Percentiles rank a stretch among this genome's conserved stretches.
phyloP scores from a whole-genome alignment of 352 stramenopile genomes.

The Ophiocytium majus region DNA sequence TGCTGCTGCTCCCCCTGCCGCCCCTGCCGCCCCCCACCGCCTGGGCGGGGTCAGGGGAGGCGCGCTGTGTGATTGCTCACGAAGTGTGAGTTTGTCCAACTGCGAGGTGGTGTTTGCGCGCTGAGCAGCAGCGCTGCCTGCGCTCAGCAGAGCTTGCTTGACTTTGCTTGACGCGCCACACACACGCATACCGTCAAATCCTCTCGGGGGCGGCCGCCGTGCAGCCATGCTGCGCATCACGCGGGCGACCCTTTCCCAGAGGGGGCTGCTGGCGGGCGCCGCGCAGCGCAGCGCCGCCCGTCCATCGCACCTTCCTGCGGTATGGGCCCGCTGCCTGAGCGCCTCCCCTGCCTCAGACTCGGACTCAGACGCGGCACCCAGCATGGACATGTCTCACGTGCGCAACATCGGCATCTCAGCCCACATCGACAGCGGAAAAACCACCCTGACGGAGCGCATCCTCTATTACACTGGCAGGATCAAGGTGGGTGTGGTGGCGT shows the following conservation, averaged over 20 bases:
- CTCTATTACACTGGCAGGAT: conserved; percentile 99
- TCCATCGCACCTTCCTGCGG: neutral
- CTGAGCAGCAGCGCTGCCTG: neutral
- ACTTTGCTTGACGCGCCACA: neutral
- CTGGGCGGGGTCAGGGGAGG: neutral
- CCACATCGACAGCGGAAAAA: conserved; percentile 98
- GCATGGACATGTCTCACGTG: conserved; percentile 46
- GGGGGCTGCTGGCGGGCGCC: neutral
- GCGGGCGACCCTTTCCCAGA: neutral
- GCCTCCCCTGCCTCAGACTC: neutral
- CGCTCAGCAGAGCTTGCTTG: neutral
- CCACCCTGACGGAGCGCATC: conserved; percentile 98
- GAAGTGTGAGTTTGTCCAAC: neutral
- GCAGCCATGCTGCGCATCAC: neutral
- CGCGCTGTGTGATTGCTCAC: neutral
- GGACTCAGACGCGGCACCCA: conserved; percentile 12
- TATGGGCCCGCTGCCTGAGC: neutral
- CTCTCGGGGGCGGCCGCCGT: neutral
- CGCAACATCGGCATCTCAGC: conserved; percentile 91
- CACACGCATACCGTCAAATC: neutral
- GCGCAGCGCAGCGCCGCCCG: too few relatives aligned
- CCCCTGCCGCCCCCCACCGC: neutral
- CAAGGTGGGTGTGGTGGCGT: conserved; percentile 60
- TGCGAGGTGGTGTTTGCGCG: neutral
- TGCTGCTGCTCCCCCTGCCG: neutral